A percentile compares a stretch with the other conserved stretches of the same genome.
Conservation (phyloP, 805 yeast genomes). For the Lipomyces kockii region DNA sequence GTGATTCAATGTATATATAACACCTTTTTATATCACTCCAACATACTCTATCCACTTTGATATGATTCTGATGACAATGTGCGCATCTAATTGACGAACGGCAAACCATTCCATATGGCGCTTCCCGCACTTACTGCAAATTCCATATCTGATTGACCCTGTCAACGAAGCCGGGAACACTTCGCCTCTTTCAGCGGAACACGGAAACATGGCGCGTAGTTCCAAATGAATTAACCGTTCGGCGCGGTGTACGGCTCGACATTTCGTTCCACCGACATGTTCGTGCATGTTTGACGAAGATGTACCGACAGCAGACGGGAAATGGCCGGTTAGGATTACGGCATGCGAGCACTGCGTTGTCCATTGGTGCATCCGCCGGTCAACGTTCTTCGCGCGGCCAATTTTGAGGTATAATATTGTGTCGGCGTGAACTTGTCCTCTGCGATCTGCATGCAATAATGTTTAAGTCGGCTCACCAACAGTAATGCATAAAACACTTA, state of each 20-base stretch:
- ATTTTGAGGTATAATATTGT: slow-evolving; percentile 24
- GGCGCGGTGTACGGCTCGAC: slow-evolving; percentile 34
- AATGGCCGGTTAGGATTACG: slow-evolving; percentile 24
- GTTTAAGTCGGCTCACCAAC: slow-evolving; percentile 1
- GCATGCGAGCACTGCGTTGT: slow-evolving; percentile 31
- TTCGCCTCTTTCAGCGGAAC: slow-evolving; percentile 1
- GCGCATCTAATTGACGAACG: slow-evolving; percentile 18
- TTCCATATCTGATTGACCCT: background rate
- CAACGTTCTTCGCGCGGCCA: slow-evolving; percentile 32
- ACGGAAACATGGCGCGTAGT: slow-evolving; percentile 26
- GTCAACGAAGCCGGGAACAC: background rate
- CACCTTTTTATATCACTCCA: slow-evolving; percentile 19
- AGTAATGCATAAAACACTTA: background rate
- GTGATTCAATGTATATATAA: background rate
- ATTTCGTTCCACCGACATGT: background rate
- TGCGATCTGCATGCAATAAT: background rate
- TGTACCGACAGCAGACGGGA: slow-evolving; percentile 14
- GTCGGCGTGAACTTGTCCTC: background rate
- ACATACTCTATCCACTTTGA: slow-evolving; percentile 29
- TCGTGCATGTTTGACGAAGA: background rate
- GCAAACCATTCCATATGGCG: slow-evolving; percentile 37
- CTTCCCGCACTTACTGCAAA: slow-evolving; percentile 25
- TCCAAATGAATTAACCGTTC: slow-evolving; percentile 36
- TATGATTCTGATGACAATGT: slow-evolving; percentile 18
- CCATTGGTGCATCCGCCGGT: slow-evolving; percentile 34